Conservation (phyloP, 164 flowering plant species). For the Chloranthus sessilifolius region DNA sequence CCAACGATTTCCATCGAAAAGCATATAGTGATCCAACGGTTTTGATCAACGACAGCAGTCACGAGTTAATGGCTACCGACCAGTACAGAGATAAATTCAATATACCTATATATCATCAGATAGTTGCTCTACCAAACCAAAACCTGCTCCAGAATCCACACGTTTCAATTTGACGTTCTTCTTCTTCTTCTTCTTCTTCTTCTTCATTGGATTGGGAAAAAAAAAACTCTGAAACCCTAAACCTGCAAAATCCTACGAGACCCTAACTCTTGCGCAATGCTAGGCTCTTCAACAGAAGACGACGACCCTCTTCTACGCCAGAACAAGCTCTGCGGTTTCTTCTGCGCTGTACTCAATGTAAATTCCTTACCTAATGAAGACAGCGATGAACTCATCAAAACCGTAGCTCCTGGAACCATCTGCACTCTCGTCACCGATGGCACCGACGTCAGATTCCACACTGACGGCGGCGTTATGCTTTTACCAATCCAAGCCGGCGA, state of each 20-base stretch:
- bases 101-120: no score
- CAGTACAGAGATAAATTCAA: no score
- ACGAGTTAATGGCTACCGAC: no score
- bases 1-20: no score
- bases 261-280: constrained; percentile 5
- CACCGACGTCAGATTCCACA: constrained; percentile 16
- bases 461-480: constrained; percentile 18
- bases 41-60: no score
- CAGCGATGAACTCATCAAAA: constrained; percentile 1
- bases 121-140: no score
- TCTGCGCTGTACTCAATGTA: constrained; percentile 42
- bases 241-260: no score
- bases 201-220: no score
- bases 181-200: no score
- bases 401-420: constrained; percentile 17
- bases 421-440: constrained; percentile 14
- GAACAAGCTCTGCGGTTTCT: constrained; percentile 69
- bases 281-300: constrained; percentile 6
- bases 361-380: constrained; percentile 8
- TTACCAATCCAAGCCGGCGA: not conserved
- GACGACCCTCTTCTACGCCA: constrained; percentile 3
- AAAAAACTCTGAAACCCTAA: constrained; percentile 16
- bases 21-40: no score
- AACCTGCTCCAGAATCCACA: no score
- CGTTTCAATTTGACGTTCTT: no score